Evolutionary conservation across 192 early-diverging fungal species (phyloP), one percentile per base, ranked within the genome.

Genomic region (Coemansia sp.): DNA sequence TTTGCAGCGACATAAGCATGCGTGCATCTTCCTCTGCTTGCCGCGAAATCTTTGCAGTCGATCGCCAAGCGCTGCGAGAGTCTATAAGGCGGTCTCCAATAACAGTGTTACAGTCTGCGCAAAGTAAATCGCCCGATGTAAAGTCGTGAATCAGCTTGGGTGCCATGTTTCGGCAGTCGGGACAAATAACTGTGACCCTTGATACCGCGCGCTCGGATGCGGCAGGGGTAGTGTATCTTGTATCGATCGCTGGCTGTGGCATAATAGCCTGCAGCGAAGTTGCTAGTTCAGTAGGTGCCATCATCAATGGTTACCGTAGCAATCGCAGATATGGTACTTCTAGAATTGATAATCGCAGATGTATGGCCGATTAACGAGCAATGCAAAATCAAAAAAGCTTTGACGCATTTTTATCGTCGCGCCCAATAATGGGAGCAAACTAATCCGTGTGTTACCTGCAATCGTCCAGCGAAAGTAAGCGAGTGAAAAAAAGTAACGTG

Each of bases 121-220:
- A 98, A 21, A 98, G 84, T 34, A 95, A 64, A 67, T 97, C 96
- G 4, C 91, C 94, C 40, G 86, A 85, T 0, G 87, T 81, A 72
- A 97, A 96, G 68, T 95, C 92, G 73, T 97, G 95, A 25, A 97
- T 82, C 59, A 98, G 86, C 56, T 93, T 92, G 20, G 92, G 92
- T 20, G 87, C 79, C 18, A 83, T 78, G 40, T 88, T 73, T 59
- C 86, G 84, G 72, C 95, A 98, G 73, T 93, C 86, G 37, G 82
- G 78, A 77, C 93, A 96, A 3, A 86, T 74, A 17, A 90, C 64
- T 9, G 70, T 59, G 11, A 63, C 42, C 10, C 25, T 54, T 25
- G 52, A 54, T 54, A 34, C 48, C 26, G 60, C 21, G 25, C 34
- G 20, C 20, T 26, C 60, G 9, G 34, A 18, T 36, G 60, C 5